Percentiles rank a stretch among this genome's conserved stretches.
These are phyloP conservation scores for Nakaseomyces delphensis DNA, from an alignment of 1,139 yeast genomes.

Conservation along the genomic window DNA sequence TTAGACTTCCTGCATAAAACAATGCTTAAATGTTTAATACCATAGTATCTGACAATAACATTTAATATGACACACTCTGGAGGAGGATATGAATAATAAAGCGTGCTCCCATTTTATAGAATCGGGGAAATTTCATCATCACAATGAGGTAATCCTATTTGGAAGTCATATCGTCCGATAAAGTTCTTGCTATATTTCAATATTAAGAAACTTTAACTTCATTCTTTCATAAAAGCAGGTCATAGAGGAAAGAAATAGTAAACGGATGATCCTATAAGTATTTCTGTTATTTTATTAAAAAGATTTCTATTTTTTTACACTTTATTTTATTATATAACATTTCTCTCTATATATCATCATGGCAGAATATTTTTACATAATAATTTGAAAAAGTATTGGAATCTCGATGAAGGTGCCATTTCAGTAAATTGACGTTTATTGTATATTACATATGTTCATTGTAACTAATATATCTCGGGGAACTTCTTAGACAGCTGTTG, in stretches of 20 bases:
- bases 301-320: not conserved
- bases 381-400: no score
- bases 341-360: not conserved
- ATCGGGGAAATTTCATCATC: no score
- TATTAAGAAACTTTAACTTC: no score
- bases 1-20: not conserved
- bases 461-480: slow-evolving; percentile 25
- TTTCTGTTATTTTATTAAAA: not conserved
- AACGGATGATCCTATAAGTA: not conserved
- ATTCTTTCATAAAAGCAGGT: slow-evolving; percentile 2
- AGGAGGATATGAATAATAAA: no score
- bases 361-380: not conserved
- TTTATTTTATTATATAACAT: not conserved
- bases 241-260: slow-evolving; percentile 1
- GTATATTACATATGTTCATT: not conserved
- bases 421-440: no score
- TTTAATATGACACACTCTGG: no score
- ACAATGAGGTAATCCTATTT: no score
- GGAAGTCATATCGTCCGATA: no score
- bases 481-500: slow-evolving; percentile 25
- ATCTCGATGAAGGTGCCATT: no score
- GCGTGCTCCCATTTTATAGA: no score
- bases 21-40: no score
- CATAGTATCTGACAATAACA: no score
- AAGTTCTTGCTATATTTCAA: not conserved